Evolutionary conservation across 2,329 filamentous ascomycete genomes (phyloP).

Genomic region (Fusarium brevicatenulatum): DNA sequence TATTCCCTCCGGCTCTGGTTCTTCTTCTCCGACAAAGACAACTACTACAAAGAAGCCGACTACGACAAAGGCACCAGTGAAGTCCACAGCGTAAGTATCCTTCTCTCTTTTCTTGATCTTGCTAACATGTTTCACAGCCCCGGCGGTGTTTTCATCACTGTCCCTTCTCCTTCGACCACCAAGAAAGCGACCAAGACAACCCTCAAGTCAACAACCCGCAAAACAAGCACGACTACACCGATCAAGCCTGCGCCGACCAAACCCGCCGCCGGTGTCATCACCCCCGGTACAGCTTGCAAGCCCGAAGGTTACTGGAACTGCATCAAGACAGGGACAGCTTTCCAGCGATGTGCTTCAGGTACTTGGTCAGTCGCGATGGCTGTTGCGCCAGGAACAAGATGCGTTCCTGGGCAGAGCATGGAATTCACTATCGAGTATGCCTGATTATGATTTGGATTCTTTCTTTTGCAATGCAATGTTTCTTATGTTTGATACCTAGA

Average conservation of each 20-base stretch:
- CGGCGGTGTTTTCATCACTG: constrained; percentile 23
- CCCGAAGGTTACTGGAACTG: constrained; percentile 43
- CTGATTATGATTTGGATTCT: neutral
- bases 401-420: constrained; percentile 49
- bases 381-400: constrained; percentile 65
- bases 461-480: neutral
- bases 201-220: constrained; percentile 21
- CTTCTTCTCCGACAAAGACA: constrained; percentile 15
- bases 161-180: constrained; percentile 1
- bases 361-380: constrained; percentile 59
- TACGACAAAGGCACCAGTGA: constrained; percentile 6
- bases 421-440: constrained; percentile 29
- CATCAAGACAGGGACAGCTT: constrained; percentile 43
- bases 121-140: constrained; percentile 11
- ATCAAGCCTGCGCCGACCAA: constrained; percentile 16
- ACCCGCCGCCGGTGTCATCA: constrained; percentile 15
- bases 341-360: constrained; percentile 70
- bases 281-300: constrained; percentile 31
- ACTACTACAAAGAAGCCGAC: constrained; percentile 8
- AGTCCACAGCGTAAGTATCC: constrained; percentile 19
- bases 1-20: constrained; percentile 15
- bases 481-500: constrained; percentile 1
- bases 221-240: constrained; percentile 1
- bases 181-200: constrained; percentile 29
- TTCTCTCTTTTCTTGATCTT: neutral